Conservation (phyloP, 2,329 filamentous ascomycete genomes). For the Harringtonia aguacate region DNA sequence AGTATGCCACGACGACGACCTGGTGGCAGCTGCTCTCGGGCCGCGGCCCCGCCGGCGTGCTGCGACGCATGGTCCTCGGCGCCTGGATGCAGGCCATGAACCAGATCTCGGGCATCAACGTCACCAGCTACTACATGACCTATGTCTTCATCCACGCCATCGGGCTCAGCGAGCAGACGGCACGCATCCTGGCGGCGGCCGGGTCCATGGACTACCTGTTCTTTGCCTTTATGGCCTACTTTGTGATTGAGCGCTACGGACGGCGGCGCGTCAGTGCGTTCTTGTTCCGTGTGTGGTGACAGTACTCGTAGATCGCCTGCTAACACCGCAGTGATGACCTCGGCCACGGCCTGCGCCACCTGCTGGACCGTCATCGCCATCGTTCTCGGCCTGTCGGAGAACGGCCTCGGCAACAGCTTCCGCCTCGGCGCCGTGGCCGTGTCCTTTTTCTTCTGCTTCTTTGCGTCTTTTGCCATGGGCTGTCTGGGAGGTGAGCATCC, state of each 20-base stretch:
- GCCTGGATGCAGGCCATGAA: constrained; percentile 3
- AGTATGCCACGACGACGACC: background rate
- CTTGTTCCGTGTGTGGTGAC: no score
- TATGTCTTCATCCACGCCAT: constrained; percentile 31
- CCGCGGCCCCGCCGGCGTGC: background rate
- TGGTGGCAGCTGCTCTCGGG: constrained; percentile 1
- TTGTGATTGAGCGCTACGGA: constrained; percentile 21
- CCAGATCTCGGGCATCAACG: constrained; percentile 1
- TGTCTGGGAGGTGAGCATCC: background rate
- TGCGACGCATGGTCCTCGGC: constrained; percentile 1
- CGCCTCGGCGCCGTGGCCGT: constrained; percentile 14
- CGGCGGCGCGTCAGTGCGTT: constrained; percentile 15
- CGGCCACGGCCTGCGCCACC: constrained; percentile 11
- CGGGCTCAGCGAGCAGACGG: constrained; percentile 15
- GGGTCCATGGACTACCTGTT: constrained; percentile 27
- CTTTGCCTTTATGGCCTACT: constrained; percentile 12
- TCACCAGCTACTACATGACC: constrained; percentile 12
- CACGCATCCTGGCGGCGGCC: constrained; percentile 31
- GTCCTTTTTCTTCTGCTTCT: constrained; percentile 20
- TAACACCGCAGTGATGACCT: constrained; percentile 11
- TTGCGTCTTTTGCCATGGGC: constrained; percentile 2
- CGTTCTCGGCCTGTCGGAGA: constrained; percentile 9
- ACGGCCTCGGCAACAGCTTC: constrained; percentile 9
- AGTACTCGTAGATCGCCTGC: no score
- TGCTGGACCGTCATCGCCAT: constrained; percentile 16